Evolutionary conservation across 1,284 basidiomycete species (phyloP).

Genomic region (Austropuccinia psidii): DNA sequence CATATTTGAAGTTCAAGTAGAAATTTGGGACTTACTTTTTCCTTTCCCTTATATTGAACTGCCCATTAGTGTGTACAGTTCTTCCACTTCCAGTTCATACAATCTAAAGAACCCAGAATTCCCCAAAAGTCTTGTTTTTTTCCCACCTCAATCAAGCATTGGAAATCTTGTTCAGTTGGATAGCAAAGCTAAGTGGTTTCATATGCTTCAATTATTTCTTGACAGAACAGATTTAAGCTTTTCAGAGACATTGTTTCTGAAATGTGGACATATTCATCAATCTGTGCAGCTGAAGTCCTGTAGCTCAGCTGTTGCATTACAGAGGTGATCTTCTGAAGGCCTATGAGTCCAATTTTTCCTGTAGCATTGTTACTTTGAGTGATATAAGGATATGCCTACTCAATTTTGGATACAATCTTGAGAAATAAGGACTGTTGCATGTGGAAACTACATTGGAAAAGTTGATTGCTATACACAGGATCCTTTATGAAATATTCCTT

Average conservation of each 20-base stretch:
- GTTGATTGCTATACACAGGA: too few species aligned
- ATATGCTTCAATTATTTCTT: not conserved
- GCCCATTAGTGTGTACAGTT: not conserved
- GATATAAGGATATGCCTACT: too few species aligned
- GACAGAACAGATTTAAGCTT: not conserved
- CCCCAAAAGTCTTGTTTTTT: not conserved
- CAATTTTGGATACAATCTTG: too few species aligned
- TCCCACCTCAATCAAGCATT: too few species aligned
- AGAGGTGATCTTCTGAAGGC: too few species aligned
- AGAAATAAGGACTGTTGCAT: too few species aligned
- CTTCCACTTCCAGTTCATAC: not conserved
- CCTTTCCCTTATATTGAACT: slow-evolving; percentile 1
- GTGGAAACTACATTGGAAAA: too few species aligned
- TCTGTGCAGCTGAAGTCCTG: too few species aligned
- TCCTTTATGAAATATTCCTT: too few species aligned
- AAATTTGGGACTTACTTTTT: not conserved
- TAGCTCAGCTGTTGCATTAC: too few species aligned
- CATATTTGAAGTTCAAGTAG: not conserved
- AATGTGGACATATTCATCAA: not conserved
- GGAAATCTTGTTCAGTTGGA: not conserved
- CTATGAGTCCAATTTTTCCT: too few species aligned
- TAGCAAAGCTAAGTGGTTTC: not conserved
- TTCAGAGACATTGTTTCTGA: not conserved
- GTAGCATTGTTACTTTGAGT: too few species aligned
- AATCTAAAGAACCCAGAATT: not conserved